phyloP scores from a whole-genome alignment of 164 flowering plant genomes.

The Tetrastigma voinierianum region DNA sequence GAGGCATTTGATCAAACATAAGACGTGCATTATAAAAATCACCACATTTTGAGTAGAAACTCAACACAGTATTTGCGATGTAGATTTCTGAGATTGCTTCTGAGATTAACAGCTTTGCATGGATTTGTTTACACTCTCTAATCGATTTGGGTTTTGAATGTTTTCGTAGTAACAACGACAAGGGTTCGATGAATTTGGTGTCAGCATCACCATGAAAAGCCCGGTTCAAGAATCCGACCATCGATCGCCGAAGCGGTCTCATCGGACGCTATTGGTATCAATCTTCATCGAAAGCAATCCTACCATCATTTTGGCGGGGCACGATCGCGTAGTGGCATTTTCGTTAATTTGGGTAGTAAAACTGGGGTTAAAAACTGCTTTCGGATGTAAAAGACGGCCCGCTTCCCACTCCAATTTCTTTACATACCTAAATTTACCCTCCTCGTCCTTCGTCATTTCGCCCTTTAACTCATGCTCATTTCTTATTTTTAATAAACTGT shows the following conservation, averaged over 20 bases:
- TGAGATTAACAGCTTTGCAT: slow-evolving; percentile 14
- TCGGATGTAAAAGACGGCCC: too few species aligned
- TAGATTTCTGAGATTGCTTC: slow-evolving; percentile 9
- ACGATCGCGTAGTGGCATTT: too few species aligned
- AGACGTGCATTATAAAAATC: slow-evolving; percentile 19
- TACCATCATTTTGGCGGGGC: too few species aligned
- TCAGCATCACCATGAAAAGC: background rate
- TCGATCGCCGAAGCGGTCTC: slow-evolving; percentile 3
- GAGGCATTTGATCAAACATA: slow-evolving; percentile 17
- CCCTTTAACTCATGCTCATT: too few species aligned
- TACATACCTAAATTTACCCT: too few species aligned
- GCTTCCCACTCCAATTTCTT: too few species aligned
- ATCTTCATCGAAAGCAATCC: background rate
- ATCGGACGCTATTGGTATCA: background rate
- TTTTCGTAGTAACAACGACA: slow-evolving; percentile 11
- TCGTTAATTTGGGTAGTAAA: too few species aligned
- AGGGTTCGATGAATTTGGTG: background rate
- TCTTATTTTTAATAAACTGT: too few species aligned
- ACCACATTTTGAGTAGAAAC: slow-evolving; percentile 14
- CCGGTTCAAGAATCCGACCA: slow-evolving; percentile 6
- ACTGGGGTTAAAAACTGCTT: too few species aligned
- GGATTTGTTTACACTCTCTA: slow-evolving; percentile 21
- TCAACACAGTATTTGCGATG: slow-evolving; percentile 16
- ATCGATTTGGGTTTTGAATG: slow-evolving; percentile 19
- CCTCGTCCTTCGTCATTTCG: too few species aligned